Evolutionary conservation across 768 basidiomycete species (phyloP).

Genomic region (Tulasnella sp.): DNA sequence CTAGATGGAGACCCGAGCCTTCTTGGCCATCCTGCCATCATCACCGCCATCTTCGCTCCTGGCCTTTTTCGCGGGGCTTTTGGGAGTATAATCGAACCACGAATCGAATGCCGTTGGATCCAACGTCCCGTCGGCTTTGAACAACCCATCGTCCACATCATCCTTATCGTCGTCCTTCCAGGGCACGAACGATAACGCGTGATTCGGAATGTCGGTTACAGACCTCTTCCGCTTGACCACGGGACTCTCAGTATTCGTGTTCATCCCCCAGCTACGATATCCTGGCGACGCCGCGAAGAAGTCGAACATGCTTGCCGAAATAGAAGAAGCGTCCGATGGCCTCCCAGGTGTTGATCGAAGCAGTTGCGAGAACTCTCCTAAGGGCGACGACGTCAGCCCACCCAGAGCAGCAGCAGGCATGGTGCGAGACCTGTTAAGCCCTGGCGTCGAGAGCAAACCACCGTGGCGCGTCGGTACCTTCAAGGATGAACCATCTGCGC

Average conservation of each 20-base stretch:
- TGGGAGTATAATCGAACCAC: background rate
- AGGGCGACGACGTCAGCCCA: background rate
- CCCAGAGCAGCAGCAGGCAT: background rate
- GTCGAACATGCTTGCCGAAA: background rate
- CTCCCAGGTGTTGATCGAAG: background rate
- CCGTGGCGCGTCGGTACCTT: background rate
- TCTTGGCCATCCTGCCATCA: background rate
- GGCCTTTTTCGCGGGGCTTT: conserved; percentile 1
- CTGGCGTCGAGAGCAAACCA: background rate
- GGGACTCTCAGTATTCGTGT: conserved; percentile 3
- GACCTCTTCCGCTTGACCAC: conserved; percentile 4
- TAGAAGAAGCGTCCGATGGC: background rate
- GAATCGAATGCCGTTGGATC: background rate
- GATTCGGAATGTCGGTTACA: background rate
- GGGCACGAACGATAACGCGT: background rate
- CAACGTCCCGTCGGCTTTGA: too few species aligned
- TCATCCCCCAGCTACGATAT: background rate
- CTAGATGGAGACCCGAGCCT: background rate
- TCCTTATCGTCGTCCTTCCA: background rate
- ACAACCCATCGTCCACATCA: background rate
- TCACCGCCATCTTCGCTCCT: background rate
- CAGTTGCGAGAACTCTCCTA: background rate
- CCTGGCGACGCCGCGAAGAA: background rate
- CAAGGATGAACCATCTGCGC: background rate
- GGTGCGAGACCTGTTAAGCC: background rate